Conservation (phyloP, 2,329 filamentous ascomycete genomes). For the Beauveria australis region DNA sequence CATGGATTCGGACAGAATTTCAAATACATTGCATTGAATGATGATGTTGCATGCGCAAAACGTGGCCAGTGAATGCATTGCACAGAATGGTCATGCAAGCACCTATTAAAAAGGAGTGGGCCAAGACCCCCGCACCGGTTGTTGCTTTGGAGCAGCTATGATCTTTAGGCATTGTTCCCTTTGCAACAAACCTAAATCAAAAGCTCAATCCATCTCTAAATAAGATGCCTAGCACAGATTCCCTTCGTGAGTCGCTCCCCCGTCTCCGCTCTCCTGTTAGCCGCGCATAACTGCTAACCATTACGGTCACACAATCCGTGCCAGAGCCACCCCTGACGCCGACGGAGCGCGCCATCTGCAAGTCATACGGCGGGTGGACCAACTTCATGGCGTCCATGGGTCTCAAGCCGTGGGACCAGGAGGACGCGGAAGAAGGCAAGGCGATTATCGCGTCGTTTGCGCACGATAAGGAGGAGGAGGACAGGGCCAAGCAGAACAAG, state of each 20-base stretch:
- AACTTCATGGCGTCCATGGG: constrained; percentile 7
- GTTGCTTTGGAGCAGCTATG: no score
- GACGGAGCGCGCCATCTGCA: constrained; percentile 8
- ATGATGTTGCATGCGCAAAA: not conserved
- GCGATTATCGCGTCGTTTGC: constrained; percentile 4
- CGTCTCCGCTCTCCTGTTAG: no score
- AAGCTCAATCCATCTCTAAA: not conserved
- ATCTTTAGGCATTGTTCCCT: no score
- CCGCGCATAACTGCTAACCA: no score
- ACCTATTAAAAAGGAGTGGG: no score
- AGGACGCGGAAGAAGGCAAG: constrained; percentile 10
- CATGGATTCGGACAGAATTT: not conserved
- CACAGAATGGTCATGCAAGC: no score
- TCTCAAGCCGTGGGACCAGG: constrained; percentile 6
- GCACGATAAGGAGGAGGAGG: not conserved
- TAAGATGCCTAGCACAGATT: no score
- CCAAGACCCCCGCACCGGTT: no score
- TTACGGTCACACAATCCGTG: no score
- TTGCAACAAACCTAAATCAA: not conserved
- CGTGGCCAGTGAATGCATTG: not conserved
- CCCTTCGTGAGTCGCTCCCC: no score
- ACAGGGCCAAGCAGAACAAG: not conserved
- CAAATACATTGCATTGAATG: not conserved
- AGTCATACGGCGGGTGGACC: constrained; percentile 12
- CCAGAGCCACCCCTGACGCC: constrained; percentile 11